Base-by-base conservation (phyloP, 2,329 filamentous ascomycete species). In the Stagonosporopsis rhizophila region DNA sequence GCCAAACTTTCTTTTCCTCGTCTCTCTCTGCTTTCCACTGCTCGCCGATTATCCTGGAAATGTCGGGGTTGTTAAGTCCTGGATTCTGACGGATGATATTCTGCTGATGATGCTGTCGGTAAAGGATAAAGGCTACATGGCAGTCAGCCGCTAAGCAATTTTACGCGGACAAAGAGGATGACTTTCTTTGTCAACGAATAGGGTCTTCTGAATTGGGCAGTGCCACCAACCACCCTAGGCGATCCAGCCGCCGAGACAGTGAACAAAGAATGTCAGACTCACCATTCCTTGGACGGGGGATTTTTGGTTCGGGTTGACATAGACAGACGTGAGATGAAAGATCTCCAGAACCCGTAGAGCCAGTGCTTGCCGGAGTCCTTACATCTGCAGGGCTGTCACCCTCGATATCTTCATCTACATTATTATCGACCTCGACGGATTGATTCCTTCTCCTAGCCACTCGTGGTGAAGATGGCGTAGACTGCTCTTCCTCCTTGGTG, bases 31-130 rank as follows among this genome's bases (percentile, higher is more conserved):
- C 84, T 69, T 89, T 87, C 95, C 95, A 99, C 84, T 93, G 89
- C 74, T 92, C 87, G 48, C 94, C 94, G 66, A 98, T 96, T 67
- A 98, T 96, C 78, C 97, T 97, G 63, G 94, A 97, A 67, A 98
- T 96, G 48, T 97, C 92, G 3, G 94, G 94, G 77, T 98, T 98
- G 41, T 93, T 88, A 62, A 97, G 85, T 40, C 92, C 90, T n/a
- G 93, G 94, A 69, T 97, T 86, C 66, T 91, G 85, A 50, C 87
- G 83, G 34, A 93, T 89, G 46, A 98, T 91, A 44, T 86, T 82
- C 17, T 90, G 87, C 77, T 98, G 94, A 69, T 95, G 89, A 75
- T 96, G 90, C 75, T 98, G 93, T 35, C 95, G 92, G 80, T 96
- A 99, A 67, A 99, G 83, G 65, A 99, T 99, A 80, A 99, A 99